A percentile compares a stretch with the other conserved stretches of the same genome.
Conservation (phyloP, 2,329 filamentous ascomycete species). For the Fusarium camptoceras region DNA sequence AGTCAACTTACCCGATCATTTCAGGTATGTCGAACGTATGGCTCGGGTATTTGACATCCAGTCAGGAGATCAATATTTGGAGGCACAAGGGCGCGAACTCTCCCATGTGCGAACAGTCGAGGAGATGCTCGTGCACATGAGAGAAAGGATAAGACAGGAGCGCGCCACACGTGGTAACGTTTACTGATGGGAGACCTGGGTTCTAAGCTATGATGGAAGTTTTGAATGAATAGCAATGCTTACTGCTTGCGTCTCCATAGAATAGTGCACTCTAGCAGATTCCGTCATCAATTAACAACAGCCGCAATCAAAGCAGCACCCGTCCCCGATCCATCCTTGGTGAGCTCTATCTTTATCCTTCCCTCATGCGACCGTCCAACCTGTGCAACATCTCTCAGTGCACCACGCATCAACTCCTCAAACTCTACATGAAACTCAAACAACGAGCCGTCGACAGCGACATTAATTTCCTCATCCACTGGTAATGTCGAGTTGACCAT, state of each 20-base stretch:
- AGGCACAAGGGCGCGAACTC: too few species aligned
- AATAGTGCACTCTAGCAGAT: background rate
- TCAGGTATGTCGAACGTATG: too few species aligned
- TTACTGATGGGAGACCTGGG: too few species aligned
- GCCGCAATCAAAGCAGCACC: constrained; percentile 19
- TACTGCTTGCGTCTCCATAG: background rate
- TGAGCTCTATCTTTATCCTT: constrained; percentile 21
- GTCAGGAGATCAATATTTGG: too few species aligned
- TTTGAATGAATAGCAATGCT: background rate
- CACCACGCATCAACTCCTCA: constrained; percentile 4
- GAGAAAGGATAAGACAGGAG: too few species aligned
- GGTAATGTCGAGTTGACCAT: background rate
- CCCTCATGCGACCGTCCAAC: background rate
- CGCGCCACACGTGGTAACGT: too few species aligned
- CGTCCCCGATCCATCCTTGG: constrained; percentile 9
- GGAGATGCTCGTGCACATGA: too few species aligned
- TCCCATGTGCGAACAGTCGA: too few species aligned
- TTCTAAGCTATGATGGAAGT: too few species aligned
- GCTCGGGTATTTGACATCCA: too few species aligned
- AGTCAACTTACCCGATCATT: rapidly evolving
- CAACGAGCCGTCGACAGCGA: constrained; percentile 7
- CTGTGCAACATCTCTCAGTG: background rate
- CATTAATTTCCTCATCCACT: background rate
- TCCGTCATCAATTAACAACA: background rate
- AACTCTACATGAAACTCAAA: constrained; percentile 16